A percentile compares a stretch with the other conserved stretches of the same genome.
Evolutionary conservation across 352 stramenopile genomes (phyloP).

Genomic region (Phytopythium oedochilum): DNA sequence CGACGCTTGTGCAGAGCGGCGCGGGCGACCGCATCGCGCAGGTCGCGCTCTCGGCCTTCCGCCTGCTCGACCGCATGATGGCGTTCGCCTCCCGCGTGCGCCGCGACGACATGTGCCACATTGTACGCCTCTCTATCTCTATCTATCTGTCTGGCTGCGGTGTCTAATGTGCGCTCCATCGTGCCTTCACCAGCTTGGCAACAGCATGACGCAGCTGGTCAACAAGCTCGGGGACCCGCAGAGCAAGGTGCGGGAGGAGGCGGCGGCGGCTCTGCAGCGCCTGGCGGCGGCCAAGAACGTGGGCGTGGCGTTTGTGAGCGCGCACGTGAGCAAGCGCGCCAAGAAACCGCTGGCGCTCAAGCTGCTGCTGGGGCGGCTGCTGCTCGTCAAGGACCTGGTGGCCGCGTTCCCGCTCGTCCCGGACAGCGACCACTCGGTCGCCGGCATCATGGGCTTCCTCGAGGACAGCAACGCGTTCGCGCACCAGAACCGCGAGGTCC

Average conservation of each 20-base stretch:
- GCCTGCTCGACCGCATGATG: slow-evolving; percentile 57
- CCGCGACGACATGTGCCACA: slow-evolving; percentile 58
- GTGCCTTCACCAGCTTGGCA: slow-evolving; percentile 42
- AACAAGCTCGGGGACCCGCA: slow-evolving; percentile 76
- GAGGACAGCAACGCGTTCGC: slow-evolving; percentile 82
- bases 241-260: slow-evolving; percentile 71
- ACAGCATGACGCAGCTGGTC: slow-evolving; percentile 72
- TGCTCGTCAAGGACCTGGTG: slow-evolving; percentile 58
- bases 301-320: slow-evolving; percentile 53
- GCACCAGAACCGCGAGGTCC: slow-evolving; percentile 86
- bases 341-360: slow-evolving; percentile 78
- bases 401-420: slow-evolving; percentile 44
- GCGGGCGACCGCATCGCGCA: slow-evolving; percentile 70
- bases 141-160: neutral
- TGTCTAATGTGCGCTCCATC: slow-evolving; percentile 2
- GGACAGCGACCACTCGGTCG: slow-evolving; percentile 45
- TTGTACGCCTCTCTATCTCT: slow-evolving; percentile 26
- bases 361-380: slow-evolving; percentile 55
- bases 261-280: slow-evolving; percentile 27
- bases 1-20: slow-evolving; percentile 66
- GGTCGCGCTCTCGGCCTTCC: slow-evolving; percentile 70
- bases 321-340: slow-evolving; percentile 58
- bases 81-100: slow-evolving; percentile 37
- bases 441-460: slow-evolving; percentile 71
- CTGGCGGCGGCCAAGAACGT: slow-evolving; percentile 62